These are phyloP conservation scores for Colletotrichum sp. DNA, from an alignment of 2,329 filamentous ascomycete species.

Conservation along the genomic window DNA sequence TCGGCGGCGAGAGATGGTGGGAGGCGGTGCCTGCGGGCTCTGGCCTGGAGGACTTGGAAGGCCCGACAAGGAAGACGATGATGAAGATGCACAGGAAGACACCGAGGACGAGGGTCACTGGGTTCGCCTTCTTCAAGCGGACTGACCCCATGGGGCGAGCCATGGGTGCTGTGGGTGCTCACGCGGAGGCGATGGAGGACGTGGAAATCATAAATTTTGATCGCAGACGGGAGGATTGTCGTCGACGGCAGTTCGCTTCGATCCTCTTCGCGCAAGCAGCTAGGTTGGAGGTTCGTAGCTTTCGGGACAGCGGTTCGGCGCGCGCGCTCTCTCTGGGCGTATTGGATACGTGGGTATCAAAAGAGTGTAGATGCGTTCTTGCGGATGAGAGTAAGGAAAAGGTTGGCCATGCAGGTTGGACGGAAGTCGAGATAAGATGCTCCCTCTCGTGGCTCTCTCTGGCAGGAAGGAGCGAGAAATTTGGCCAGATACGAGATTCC, in stretches of 20 bases:
- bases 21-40: constrained; percentile 52
- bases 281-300: neutral
- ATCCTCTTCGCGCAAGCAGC: neutral
- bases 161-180: constrained; percentile 41
- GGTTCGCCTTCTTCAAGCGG: constrained; percentile 81
- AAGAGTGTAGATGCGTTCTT: neutral
- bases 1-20: constrained; percentile 49
- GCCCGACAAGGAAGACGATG: constrained; percentile 66
- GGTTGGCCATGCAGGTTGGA: neutral
- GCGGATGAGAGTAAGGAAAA: neutral
- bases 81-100: constrained; percentile 75
- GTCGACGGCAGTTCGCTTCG: neutral
- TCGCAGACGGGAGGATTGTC: neutral
- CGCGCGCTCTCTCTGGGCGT: neutral
- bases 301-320: neutral
- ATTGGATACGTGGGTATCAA: neutral
- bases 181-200: constrained; percentile 22
- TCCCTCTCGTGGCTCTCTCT: constrained; percentile 10
- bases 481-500: constrained; percentile 21
- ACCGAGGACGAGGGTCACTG: constrained; percentile 76
- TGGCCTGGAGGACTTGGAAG: constrained; percentile 51
- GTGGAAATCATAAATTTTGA: constrained; percentile 21
- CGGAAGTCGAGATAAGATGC: neutral
- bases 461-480: constrained; percentile 10
- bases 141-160: constrained; percentile 65